Base-by-base conservation (phyloP, 2,329 filamentous ascomycete species). In the Fusarium sp. region DNA sequence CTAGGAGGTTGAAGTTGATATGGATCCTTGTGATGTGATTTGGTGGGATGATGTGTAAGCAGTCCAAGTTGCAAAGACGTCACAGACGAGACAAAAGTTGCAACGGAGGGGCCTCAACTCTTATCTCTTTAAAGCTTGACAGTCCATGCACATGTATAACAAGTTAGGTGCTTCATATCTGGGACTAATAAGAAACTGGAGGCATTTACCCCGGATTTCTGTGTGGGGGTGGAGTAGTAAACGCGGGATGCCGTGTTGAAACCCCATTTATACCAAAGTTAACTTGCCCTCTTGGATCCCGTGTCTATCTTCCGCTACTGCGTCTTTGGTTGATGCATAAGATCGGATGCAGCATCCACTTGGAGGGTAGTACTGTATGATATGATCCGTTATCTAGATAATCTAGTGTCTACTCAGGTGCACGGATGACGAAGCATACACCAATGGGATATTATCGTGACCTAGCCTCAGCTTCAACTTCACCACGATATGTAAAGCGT, bases 181-280 rank as follows among this genome's bases (percentile, higher is more conserved):
- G 57, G 65, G 45, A 70, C 69, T 64, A 72, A 62, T 46, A 67
- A 70, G 58, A 64, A 68, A 55, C 41, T 42, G 56, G 62, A 67
- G 44, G 56, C 60, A 62, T 48, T 57, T 73, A 73, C 70, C 70
- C 70, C 70, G 42, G 70, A 73, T 73, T 72, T 40, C 41, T 42
- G 46, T 73, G 70, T 76, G 74, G 74, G 74, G 74, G 74, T 71
- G 74, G 74, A 70, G 73, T 64, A 68, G 58, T 67, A 69, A 52
- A 69, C 71, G 71, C 59, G 61, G 71, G 64, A 73, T 73, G 70
- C 54, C 50, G 46, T 58, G 57, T 54, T 62, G 48, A 65, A 63
- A 53, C 60, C 69, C 64, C 69, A 56, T 72, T 67, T 60, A 71
- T 65, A 55, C 27, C 50, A 20, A 13, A 45, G 27, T 40, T 46